phyloP scores from a whole-genome alignment of 371 early-diverging fungal genomes.

The Apophysomyces elegans region DNA sequence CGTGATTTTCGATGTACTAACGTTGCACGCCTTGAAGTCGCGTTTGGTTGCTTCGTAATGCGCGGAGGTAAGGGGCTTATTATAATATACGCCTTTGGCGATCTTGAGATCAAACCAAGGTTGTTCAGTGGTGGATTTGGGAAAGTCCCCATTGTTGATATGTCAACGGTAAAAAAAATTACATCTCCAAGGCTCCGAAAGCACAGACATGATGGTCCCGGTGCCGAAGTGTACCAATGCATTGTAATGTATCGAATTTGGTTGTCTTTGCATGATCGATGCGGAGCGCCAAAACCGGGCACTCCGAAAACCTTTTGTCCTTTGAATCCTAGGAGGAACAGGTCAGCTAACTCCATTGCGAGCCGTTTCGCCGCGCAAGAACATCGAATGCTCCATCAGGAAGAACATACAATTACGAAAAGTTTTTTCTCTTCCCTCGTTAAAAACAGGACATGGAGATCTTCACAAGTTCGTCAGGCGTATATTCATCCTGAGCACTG shows the following conservation, averaged over 20 bases:
- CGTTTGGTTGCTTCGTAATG: not conserved
- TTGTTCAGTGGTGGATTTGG: not conserved
- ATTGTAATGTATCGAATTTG: too few relatives aligned
- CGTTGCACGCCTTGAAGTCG: not conserved
- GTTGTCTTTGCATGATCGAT: not conserved
- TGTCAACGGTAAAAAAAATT: too few relatives aligned
- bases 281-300: not conserved
- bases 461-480: too few relatives aligned
- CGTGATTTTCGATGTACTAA: not conserved
- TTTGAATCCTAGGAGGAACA: not conserved
- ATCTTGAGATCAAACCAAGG: not conserved
- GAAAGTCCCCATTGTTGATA: not conserved
- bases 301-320: not conserved
- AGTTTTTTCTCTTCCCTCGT: not conserved
- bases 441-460: not conserved
- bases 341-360: not conserved
- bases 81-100: not conserved
- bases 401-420: not conserved
- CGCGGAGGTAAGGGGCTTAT: not conserved
- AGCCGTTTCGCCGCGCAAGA: not conserved
- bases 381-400: not conserved
- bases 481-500: too few relatives aligned
- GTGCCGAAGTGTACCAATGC: too few relatives aligned
- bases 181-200: too few relatives aligned
- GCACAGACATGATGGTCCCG: too few relatives aligned